These are phyloP conservation scores for Suillus americanus DNA, from an alignment of 768 basidiomycete genomes.

Conservation along the genomic window DNA sequence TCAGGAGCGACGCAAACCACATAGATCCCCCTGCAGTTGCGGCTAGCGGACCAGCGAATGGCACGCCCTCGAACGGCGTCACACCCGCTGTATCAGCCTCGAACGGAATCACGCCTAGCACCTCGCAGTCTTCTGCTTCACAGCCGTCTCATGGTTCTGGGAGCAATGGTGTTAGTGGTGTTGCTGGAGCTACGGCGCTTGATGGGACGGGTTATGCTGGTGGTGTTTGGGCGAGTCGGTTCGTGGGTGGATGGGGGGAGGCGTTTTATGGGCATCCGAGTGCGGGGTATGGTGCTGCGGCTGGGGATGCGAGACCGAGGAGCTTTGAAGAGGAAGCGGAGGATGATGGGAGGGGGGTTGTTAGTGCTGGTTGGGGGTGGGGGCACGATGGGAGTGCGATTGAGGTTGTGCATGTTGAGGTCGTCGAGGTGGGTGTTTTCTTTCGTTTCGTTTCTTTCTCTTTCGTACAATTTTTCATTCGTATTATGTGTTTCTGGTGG, in stretches of 20 bases:
- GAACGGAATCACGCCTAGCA: conserved; percentile 20
- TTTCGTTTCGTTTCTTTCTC: conserved; percentile 1
- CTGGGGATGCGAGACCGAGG: conserved; percentile 22
- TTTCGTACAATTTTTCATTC: conserved; percentile 7
- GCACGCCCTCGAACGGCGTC: conserved; percentile 19
- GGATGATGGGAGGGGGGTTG: conserved; percentile 60
- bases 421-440: conserved; percentile 54
- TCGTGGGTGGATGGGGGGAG: conserved; percentile 43
- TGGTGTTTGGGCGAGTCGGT: conserved; percentile 37
- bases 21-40: conserved; percentile 11
- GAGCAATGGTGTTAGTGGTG: conserved; percentile 19
- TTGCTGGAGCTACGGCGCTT: conserved; percentile 28
- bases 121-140: conserved; percentile 20
- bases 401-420: conserved; percentile 64
- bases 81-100: conserved; percentile 10
- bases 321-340: conserved; percentile 36
- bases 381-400: conserved; percentile 77
- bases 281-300: conserved; percentile 24
- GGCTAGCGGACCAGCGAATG: conserved; percentile 20
- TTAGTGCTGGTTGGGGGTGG: conserved; percentile 77
- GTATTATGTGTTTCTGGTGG: not conserved
- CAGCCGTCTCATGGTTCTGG: conserved; percentile 16
- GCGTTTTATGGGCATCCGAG: conserved; percentile 31
- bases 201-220: conserved; percentile 26
- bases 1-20: conserved; percentile 42